These are phyloP conservation scores for Pythium aphanidermatum DNA, from an alignment of 352 stramenopile species.

Conservation along the genomic window DNA sequence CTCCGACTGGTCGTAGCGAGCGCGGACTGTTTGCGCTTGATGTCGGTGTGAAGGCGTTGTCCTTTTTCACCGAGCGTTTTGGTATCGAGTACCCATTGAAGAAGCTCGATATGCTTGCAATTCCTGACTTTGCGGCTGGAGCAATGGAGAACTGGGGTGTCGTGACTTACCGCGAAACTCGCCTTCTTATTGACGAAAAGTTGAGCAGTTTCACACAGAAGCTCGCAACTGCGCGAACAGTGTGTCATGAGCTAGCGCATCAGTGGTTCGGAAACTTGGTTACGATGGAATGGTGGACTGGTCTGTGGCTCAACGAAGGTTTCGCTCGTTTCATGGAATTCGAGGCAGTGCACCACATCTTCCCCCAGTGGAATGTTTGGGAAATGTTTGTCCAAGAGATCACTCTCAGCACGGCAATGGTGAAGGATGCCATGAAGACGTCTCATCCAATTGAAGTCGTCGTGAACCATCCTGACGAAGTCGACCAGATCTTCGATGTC, in stretches of 20 bases:
- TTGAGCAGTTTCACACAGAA: slow-evolving; percentile 64
- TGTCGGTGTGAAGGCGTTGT: slow-evolving; percentile 51
- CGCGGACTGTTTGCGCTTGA: slow-evolving; percentile 90
- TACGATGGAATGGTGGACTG: slow-evolving; percentile 98
- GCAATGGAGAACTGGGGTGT: slow-evolving; percentile 96
- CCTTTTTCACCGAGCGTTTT: slow-evolving; percentile 71
- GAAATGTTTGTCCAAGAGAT: slow-evolving; percentile 91
- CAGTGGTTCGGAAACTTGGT: slow-evolving; percentile 98
- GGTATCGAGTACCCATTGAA: slow-evolving; percentile 93
- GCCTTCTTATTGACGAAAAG: slow-evolving; percentile 82
- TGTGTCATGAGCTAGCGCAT: slow-evolving; percentile 98
- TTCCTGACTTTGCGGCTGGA: slow-evolving; percentile 95
- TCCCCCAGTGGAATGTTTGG: slow-evolving; percentile 95
- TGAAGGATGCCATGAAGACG: slow-evolving; percentile 89
- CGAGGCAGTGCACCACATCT: slow-evolving; percentile 88
- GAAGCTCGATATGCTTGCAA: slow-evolving; percentile 98
- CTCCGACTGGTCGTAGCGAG: slow-evolving; percentile 88
- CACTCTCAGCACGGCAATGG: slow-evolving; percentile 77
- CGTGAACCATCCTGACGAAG: slow-evolving; percentile 91
- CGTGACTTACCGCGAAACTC: slow-evolving; percentile 96
- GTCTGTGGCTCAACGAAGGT: slow-evolving; percentile 97
- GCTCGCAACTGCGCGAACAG: slow-evolving; percentile 87
- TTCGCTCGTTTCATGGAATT: slow-evolving; percentile 98
- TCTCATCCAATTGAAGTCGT: slow-evolving; percentile 94
- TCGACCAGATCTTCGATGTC: slow-evolving; percentile 98